Evolutionary conservation across 805 yeast species (phyloP).

Genomic region (Barnettozyma pratensis): DNA sequence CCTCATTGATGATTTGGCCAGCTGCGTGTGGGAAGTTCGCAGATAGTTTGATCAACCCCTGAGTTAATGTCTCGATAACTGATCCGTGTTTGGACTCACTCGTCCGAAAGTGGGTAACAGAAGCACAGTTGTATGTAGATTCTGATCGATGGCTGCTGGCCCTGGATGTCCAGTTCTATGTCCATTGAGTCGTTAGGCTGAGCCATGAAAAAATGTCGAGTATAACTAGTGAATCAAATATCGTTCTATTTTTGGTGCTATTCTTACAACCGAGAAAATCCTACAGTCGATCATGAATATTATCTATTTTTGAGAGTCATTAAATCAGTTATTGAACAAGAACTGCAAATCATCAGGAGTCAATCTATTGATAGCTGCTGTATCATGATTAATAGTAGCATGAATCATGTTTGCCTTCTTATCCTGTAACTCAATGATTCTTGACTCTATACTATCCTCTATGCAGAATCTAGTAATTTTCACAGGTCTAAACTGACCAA

Average conservation of each 20-base stretch:
- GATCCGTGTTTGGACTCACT: not conserved
- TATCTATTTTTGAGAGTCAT: not conserved
- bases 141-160: not conserved
- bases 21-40: not conserved
- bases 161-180: not conserved
- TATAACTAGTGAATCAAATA: too few species aligned
- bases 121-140: not conserved
- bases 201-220: too few species aligned
- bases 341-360: slow-evolving; percentile 95
- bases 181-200: too few species aligned
- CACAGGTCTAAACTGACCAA: slow-evolving; percentile 94
- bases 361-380: slow-evolving; percentile 79
- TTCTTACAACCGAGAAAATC: too few species aligned
- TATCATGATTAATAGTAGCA: slow-evolving; percentile 93
- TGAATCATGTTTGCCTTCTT: slow-evolving; percentile 97
- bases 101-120: not conserved
- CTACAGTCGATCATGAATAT: too few species aligned
- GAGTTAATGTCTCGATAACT: not conserved
- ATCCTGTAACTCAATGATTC: slow-evolving; percentile 93
- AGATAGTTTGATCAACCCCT: not conserved
- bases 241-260: too few species aligned
- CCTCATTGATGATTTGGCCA: not conserved
- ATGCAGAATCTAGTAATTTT: slow-evolving; percentile 88
- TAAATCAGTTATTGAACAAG: slow-evolving; percentile 69
- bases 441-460: slow-evolving; percentile 94